A percentile compares a stretch with the other conserved stretches of the same genome.
Evolutionary conservation across 495 filamentous ascomycete genomes (phyloP).

Genomic region (Aspergillus diversus): DNA sequence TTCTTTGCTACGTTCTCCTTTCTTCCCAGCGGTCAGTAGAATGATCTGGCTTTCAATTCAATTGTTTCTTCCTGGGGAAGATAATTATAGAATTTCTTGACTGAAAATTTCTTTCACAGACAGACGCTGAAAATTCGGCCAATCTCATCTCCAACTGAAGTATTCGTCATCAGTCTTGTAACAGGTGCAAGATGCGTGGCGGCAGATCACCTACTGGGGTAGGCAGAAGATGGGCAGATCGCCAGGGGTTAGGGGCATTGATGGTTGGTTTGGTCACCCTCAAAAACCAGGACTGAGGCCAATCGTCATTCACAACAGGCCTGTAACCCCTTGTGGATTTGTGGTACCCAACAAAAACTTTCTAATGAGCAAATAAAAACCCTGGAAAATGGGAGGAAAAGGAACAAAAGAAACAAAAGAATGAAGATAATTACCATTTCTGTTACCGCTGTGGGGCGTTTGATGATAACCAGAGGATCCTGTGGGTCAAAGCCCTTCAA

Average conservation of each 20-base stretch:
- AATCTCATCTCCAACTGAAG: constrained; percentile 14
- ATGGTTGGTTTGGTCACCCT: constrained; percentile 8
- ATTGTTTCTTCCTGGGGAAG: no score
- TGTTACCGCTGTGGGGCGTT: constrained; percentile 33
- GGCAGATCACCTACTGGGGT: constrained; percentile 16
- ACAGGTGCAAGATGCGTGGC: constrained; percentile 16
- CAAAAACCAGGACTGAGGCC: not conserved
- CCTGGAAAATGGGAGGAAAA: not conserved
- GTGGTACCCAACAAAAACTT: constrained; percentile 1
- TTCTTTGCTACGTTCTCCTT: not conserved
- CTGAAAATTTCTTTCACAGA: constrained; percentile 4
- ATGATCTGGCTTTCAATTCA: no score
- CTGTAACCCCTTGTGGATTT: constrained; percentile 1
- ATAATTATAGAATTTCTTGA: not conserved
- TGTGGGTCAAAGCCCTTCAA: constrained; percentile 25
- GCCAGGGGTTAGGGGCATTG: constrained; percentile 12
- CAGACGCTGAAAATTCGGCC: not conserved
- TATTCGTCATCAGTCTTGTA: constrained; percentile 20
- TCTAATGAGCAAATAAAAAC: constrained; percentile 9
- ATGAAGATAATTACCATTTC: constrained; percentile 21
- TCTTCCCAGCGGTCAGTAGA: no score
- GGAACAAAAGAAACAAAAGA: constrained; percentile 6
- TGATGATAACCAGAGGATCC: constrained; percentile 25
- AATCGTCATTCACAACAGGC: constrained; percentile 7
- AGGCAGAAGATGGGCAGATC: constrained; percentile 12